Base-by-base conservation (phyloP, 441 rosid species). In the Eutrema salsugineum region DNA sequence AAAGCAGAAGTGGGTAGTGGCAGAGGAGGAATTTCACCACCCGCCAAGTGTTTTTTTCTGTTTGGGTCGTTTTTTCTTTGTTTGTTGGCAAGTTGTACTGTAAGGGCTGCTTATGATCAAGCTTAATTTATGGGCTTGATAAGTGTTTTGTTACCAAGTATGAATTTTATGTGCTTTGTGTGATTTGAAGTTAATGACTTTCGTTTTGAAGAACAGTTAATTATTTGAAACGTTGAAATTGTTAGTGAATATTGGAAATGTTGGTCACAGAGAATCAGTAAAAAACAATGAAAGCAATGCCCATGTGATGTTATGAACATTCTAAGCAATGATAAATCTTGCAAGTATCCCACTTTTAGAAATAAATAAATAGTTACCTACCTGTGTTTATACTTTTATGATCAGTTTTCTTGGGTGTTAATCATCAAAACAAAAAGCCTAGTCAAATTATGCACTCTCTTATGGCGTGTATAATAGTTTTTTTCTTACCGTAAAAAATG, bases 1-100 rank as follows among this genome's bases (percentile, higher is more conserved):
- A 54, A 61, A 27, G 64, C 78, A 68, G 78, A 68, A 67, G 69
- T 35, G 64, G 58, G 57, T 74, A 60, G 51, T 53, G 78, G 78
- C 73, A 61, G 73, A 67, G 73, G 78, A 42, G 73, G 68, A 66
- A 50, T 38, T 8, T 67, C 17, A 74, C 68, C 73, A 39, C 78
- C 73, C 78, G 78, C 78, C 69, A 61, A 12, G 20, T 68, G 42
- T 63, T 19, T 33, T 14, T 15, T 32, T 47, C 7, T 73, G 6
- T 22, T 8, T 42, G 17, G n/a, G 39, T 44, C 27, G 14, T 22
- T 38, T 10, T 22, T 28, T 28, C 28, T 28, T 56, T 32, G n/a
- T 5, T 8, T 39, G 32, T 6, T 5, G 16, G 14, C 39, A 73
- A 40, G 53, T 73, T 65, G 30, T 48, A 10, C 47, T 66, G 72